Evolutionary conservation across 768 basidiomycete genomes (phyloP), one percentile per base, ranked within the genome.

Genomic region (Agaricus subrufescens): DNA sequence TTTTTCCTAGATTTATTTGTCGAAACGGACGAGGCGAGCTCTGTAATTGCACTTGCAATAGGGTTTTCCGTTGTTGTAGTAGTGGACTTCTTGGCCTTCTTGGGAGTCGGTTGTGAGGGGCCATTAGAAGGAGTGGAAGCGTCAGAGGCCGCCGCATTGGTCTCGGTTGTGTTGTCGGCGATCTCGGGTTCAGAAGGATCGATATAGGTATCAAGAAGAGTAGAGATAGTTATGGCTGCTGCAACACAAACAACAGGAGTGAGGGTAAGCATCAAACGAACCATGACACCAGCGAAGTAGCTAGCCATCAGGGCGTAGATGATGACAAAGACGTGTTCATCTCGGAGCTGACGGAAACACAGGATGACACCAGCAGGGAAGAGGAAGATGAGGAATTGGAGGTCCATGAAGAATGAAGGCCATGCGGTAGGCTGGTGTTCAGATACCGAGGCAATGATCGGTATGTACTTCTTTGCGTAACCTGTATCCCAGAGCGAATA

Each of bases 231-330:
- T 30, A 98, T 86, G 5, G 97, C 97, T 15, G 93, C 86, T 15
- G 93, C 69, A 56, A 98, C 91, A 67, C 97, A 99, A 45, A 98
- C 97, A 56, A 96, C 90, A 1, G 97, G 97, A 0, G 96, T 98
- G 55, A 99, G 85, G 26, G 97, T 89, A 53, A 99, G 80, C 93
- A 99, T 98, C 58, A 98, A 80, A 56, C 97, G 94, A 60, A 99
- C 97, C 97, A 99, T 99, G 68, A 99, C 96, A 43, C 97, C 97
- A 4, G 97, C 96, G 66, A 99, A 99, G 79, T 99, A 99, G 69
- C 92, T 94, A 47, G 90, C 93, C 66, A 98, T 84, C 60, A 92
- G 84, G 25, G 97, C 87, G 71, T 98, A 99, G 71, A 98, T 94
- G 75, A 99, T 96, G 64, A 99, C 91, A 69, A 99, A 99, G 60